Evolutionary conservation across 2,329 filamentous ascomycete species (phyloP).

Genomic region (Botrytis deweyae): DNA sequence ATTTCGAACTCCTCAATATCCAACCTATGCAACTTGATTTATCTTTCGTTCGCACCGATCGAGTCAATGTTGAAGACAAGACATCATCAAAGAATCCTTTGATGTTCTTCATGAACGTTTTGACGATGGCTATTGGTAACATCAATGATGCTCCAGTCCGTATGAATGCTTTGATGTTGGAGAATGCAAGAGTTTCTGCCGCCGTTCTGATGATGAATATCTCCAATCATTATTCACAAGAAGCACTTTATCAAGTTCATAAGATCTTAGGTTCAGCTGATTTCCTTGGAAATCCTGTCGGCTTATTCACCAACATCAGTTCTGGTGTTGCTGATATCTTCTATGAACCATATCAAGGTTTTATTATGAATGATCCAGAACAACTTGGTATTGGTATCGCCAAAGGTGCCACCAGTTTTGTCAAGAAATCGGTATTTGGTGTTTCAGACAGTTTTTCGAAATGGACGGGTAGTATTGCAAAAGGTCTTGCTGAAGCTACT

Average conservation of each 20-base stretch:
- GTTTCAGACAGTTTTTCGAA: conserved; percentile 98
- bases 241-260: conserved; percentile 93
- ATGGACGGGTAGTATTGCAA: conserved; percentile 94
- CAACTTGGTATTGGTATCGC: conserved; percentile 94
- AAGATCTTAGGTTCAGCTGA: conserved; percentile 96
- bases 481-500: conserved; percentile 91
- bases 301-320: conserved; percentile 96
- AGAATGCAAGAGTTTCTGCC: conserved; percentile 90
- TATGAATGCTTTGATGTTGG: conserved; percentile 88
- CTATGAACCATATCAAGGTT: conserved; percentile 97
- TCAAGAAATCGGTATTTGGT: conserved; percentile 98
- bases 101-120: conserved; percentile 98
- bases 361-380: conserved; percentile 89
- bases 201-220: conserved; percentile 82
- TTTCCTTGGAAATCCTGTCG: conserved; percentile 95
- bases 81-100: conserved; percentile 86
- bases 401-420: conserved; percentile 93
- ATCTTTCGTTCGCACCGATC: conserved; percentile 94
- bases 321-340: conserved; percentile 98
- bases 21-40: conserved; percentile 98
- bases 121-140: conserved; percentile 99
- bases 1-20: conserved; percentile 95
- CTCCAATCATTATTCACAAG: conserved; percentile 93
- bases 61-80: conserved; percentile 94
- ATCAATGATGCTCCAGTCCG: conserved; percentile 96